Percentiles rank a stretch among this genome's conserved stretches.
Evolutionary conservation across 192 early-diverging fungal species (phyloP).

Genomic region (Rhizophagus sp.): DNA sequence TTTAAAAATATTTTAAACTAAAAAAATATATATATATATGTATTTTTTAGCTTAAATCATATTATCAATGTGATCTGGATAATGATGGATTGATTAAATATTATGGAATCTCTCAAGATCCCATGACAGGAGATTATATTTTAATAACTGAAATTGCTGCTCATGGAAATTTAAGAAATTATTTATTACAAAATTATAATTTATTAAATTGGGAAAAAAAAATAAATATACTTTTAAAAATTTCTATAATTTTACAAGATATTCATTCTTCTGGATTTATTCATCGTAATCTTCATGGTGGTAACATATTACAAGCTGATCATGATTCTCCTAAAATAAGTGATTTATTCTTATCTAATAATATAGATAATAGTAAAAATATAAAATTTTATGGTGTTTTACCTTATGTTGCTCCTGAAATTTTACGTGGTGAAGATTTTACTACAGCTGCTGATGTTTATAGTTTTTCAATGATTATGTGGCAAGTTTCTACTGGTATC

Average conservation of each 20-base stretch:
- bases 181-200: neutral
- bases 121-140: conserved; percentile 4
- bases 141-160: conserved; percentile 2
- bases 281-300: conserved; percentile 28
- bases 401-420: conserved; percentile 15
- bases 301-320: conserved; percentile 21
- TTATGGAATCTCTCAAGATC: conserved; percentile 24
- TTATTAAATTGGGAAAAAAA: conserved; percentile 7
- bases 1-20: too few species aligned
- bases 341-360: conserved; percentile 1
- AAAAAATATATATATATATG: too few species aligned
- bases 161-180: conserved; percentile 17
- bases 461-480: conserved; percentile 15
- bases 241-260: conserved; percentile 5
- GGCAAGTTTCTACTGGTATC: neutral
- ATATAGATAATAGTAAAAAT: neutral
- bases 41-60: neutral
- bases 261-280: conserved; percentile 21
- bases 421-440: conserved; percentile 2
- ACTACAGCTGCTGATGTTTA: neutral
- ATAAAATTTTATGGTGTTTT: neutral
- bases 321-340: neutral
- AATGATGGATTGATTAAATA: neutral
- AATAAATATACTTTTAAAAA: conserved; percentile 12
- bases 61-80: neutral